Evolutionary conservation across 2,329 filamentous ascomycete genomes (phyloP), one percentile per base, ranked within the genome.

Genomic region (Arthroderma sp.): DNA sequence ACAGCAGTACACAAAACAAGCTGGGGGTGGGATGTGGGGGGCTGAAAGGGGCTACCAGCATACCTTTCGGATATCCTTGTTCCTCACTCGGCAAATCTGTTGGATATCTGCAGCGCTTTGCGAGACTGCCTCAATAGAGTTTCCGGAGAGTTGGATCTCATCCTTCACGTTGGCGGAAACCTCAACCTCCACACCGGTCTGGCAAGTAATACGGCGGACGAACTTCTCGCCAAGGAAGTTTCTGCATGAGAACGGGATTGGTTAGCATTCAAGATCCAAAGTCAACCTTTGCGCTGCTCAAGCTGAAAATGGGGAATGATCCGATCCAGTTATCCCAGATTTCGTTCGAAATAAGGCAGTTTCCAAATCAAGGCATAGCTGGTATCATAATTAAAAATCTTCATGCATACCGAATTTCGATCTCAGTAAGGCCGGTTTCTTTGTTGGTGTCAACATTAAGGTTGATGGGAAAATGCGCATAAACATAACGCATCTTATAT

Each of bases 401-500:
- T 22, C 15, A 22, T 22, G 15, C 81, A 61, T 81, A 89, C 83
- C 91, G 83, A 77, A 98, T 96, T 82, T 98, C 91, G 66, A 98
- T 85, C 73, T 94, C 84, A 67, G 65, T 83, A 61, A 81, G 72
- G 59, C 81, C 88, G 53, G 85, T 91, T 75, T 96, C 91, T 65
- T 71, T 69, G 80, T 89, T 89, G 83, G 95, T 88, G 63, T 94
- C 87, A 59, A 98, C 72, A 79, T 95, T 96, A 76, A 98, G 89
- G 80, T 98, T 98, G 86, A 98, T 98, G 73, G 91, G 91, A 69
- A 98, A 98, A 83, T 98, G 91, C 69, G 91, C 91, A 72, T 98
- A 98, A 73, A 98, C 91, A 77, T 98, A 98, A 66, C 93, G 86
- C 89, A 98, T 96, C 85, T 98, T 98, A 84, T 98, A 98, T 78